Conservation (phyloP, 2,329 filamentous ascomycete genomes). For the Camptophora hylomeconis region DNA sequence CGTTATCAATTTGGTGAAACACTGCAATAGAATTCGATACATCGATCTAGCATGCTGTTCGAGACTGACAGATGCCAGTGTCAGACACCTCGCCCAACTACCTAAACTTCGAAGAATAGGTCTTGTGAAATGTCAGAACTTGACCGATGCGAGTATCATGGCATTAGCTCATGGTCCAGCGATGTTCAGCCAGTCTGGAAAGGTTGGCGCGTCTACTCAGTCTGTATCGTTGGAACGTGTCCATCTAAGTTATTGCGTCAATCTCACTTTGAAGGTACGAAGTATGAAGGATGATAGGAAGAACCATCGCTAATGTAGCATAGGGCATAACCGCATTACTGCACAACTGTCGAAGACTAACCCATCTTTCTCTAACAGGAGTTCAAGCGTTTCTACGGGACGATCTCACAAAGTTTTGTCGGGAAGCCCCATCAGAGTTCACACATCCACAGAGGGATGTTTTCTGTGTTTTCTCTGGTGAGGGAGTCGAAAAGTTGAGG, state of each 20-base stretch:
- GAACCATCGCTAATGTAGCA: too few relatives aligned
- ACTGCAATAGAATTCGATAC: conserved; percentile 88
- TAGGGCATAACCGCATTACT: conserved; percentile 83
- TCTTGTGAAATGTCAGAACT: conserved; percentile 80
- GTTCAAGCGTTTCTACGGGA: conserved; percentile 80
- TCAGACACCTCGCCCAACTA: conserved; percentile 68
- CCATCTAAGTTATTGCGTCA: conserved; percentile 88
- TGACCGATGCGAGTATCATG: conserved; percentile 80
- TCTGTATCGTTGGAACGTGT: conserved; percentile 61
- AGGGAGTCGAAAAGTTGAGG: conserved; percentile 65
- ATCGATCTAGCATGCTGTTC: conserved; percentile 95
- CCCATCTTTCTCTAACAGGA: conserved; percentile 86
- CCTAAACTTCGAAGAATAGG: conserved; percentile 93
- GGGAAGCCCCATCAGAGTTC: conserved; percentile 79
- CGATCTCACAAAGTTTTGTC: conserved; percentile 74
- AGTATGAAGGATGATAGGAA: too few relatives aligned
- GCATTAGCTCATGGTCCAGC: conserved; percentile 59
- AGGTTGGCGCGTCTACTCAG: conserved; percentile 13
- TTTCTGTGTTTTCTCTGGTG: conserved; percentile 93
- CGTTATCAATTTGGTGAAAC: conserved; percentile 68
- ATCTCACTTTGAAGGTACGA: conserved; percentile 66
- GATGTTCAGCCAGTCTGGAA: conserved; percentile 25
- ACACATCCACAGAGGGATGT: conserved; percentile 89
- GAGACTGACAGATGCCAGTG: conserved; percentile 74
- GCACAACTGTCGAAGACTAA: conserved; percentile 82